Conservation (phyloP, 441 rosid genomes). For the Populus trichocarpa region DNA sequence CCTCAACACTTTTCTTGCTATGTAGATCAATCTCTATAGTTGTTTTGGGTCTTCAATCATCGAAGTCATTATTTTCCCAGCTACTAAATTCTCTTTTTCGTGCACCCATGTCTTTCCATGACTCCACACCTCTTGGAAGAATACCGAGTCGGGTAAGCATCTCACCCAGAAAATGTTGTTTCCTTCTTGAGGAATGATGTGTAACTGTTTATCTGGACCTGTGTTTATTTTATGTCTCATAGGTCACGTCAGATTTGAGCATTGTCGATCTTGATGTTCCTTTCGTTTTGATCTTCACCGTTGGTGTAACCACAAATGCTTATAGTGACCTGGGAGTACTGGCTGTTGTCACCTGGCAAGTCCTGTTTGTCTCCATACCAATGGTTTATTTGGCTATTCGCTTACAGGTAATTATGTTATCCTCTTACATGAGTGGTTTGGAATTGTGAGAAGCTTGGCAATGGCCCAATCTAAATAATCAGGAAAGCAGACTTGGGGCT, state of each 20-base stretch:
- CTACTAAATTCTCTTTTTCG: conserved; percentile 84
- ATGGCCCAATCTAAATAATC: too few relatives aligned
- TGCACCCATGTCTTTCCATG: conserved; percentile 94
- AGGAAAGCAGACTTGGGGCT: too few relatives aligned
- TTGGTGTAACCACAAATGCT: conserved; percentile 59
- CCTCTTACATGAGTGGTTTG: not conserved
- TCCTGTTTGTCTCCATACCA: conserved; percentile 83
- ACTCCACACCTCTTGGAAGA: conserved; percentile 95
- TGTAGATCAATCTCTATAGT: conserved; percentile 53
- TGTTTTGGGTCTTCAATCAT: conserved; percentile 58
- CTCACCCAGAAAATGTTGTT: not conserved
- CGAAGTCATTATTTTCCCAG: conserved; percentile 77
- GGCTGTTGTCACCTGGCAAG: conserved; percentile 90
- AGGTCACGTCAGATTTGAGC: conserved; percentile 91
- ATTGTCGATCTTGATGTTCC: conserved; percentile 93
- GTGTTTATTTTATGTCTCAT: conserved; percentile 1
- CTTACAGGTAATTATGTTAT: conserved; percentile 58
- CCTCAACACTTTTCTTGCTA: conserved; percentile 46
- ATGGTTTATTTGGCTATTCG: conserved; percentile 57
- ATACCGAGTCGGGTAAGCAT: conserved; percentile 81
- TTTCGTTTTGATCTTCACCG: conserved; percentile 55
- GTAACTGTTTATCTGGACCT: not conserved
- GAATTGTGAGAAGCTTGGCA: not conserved
- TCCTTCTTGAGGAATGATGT: not conserved
- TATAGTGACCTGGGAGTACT: conserved; percentile 71